Base-by-base conservation (phyloP, 352 stramenopile genomes). In the Phytophthora hybrid region DNA sequence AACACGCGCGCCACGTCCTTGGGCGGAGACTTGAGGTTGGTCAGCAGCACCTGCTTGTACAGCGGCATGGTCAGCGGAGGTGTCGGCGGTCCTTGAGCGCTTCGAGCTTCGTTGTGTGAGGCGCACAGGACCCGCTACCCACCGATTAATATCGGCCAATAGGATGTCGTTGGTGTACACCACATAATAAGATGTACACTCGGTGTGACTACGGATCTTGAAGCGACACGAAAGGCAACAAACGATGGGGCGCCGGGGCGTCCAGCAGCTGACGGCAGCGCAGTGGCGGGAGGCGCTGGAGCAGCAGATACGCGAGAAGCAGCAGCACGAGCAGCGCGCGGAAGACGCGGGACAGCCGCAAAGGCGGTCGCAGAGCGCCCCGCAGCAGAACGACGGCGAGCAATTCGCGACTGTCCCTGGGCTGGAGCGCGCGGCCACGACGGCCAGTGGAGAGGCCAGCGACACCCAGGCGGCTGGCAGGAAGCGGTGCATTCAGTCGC, bases 1-100 rank as follows among this genome's bases (percentile, higher is more conserved):
- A 96, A 96, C 54, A 93, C 80, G 63, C 87, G 79, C 60, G 89
- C 88, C 65, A 94, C 88, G 34, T 96, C 88, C 69, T 91, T 91
- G 29, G 89, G 89, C 75, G 89, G 83, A 41, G 88, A 89, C 87
- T 96, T 96, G 74, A 94, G 83, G 80, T 94, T 96, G 47, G 89
- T 95, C 60, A 96, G 70, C 60, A 95, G 83, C 77, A 96, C 89
- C 68, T 96, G 89, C 87, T 96, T 96, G 80, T 96, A 96, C 52
- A 96, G 85, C 79, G 89, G 88, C 89, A 96, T 96, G 60, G 11
- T 63, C 34, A 21, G 53, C 26, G 34, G 14, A 41, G 47, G 19
- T 8, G 56, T 5, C 44, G 34, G 34, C 34, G 14, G 34, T 14
- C 3, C 10, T 8, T 11, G 11, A 39, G 3, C 32, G 32, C 32